phyloP scores from a whole-genome alignment of 257 asterid genomes.

The Ajuga chamaepitys region DNA sequence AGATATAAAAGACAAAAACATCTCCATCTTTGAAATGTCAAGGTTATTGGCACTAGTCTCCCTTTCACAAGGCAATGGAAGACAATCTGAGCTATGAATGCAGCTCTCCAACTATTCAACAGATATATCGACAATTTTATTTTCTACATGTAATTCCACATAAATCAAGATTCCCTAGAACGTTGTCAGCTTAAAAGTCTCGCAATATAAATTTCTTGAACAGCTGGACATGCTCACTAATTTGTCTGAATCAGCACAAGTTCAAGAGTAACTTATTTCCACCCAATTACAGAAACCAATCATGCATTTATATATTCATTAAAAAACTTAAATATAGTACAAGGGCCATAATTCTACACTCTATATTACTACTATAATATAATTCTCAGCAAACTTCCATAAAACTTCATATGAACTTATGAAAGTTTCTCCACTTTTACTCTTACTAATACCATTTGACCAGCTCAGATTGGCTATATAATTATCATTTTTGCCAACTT shows the following conservation, averaged over 20 bases:
- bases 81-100: neutral
- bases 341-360: neutral
- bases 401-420: conserved; percentile 7
- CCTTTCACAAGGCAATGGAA: conserved; percentile 9
- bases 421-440: conserved; percentile 4
- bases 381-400: conserved; percentile 9
- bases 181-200: neutral
- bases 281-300: conserved; percentile 15
- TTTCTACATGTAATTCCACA: neutral
- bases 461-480: neutral
- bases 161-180: conserved; percentile 9
- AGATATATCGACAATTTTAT: neutral
- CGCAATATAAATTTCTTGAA: conserved; percentile 9
- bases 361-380: neutral
- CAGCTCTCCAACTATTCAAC: conserved; percentile 4
- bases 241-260: conserved; percentile 2
- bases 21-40: conserved; percentile 14
- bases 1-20: neutral
- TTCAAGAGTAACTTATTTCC: conserved; percentile 6
- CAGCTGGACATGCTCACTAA: neutral
- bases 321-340: neutral
- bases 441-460: neutral
- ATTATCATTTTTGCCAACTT: neutral
- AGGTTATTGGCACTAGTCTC: conserved; percentile 1
- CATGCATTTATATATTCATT: neutral